Conservation (phyloP, 176 grass and related monocot species). For the Elymus sibiricus region DNA sequence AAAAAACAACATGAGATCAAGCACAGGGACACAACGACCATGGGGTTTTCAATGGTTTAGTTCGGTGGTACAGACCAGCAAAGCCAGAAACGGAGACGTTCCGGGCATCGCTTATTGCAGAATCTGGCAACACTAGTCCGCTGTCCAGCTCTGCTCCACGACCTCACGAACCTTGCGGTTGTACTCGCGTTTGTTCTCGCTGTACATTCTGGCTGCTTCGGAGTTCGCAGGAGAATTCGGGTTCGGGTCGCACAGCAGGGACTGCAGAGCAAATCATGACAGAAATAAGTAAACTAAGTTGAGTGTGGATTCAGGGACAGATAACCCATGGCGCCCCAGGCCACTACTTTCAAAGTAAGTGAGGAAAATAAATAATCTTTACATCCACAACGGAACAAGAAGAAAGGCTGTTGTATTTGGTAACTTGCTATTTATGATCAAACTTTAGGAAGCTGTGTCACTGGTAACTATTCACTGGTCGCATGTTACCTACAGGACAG, state of each 20-base stretch:
- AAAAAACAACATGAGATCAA: neutral
- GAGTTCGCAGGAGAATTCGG: slow-evolving; percentile 93
- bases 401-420: neutral
- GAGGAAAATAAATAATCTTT: neutral
- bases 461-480: neutral
- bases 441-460: neutral
- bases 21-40: slow-evolving; percentile 21
- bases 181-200: slow-evolving; percentile 93
- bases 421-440: neutral
- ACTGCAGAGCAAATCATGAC: slow-evolving; percentile 42
- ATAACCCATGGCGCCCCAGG: neutral
- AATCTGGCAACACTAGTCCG: slow-evolving; percentile 42
- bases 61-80: slow-evolving; percentile 5
- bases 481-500: neutral
- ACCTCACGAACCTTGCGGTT: slow-evolving; percentile 80
- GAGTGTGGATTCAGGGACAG: neutral
- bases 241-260: slow-evolving; percentile 88
- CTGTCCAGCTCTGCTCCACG: slow-evolving; percentile 97
- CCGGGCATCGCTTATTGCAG: slow-evolving; percentile 28
- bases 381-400: neutral
- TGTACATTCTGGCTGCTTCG: slow-evolving; percentile 83
- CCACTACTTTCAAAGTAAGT: neutral
- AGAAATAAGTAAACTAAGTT: slow-evolving; percentile 8
- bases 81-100: slow-evolving; percentile 35
- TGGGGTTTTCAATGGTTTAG: slow-evolving; percentile 12